Conservation (phyloP, 768 basidiomycete species). For the Tremella mesenterica region DNA sequence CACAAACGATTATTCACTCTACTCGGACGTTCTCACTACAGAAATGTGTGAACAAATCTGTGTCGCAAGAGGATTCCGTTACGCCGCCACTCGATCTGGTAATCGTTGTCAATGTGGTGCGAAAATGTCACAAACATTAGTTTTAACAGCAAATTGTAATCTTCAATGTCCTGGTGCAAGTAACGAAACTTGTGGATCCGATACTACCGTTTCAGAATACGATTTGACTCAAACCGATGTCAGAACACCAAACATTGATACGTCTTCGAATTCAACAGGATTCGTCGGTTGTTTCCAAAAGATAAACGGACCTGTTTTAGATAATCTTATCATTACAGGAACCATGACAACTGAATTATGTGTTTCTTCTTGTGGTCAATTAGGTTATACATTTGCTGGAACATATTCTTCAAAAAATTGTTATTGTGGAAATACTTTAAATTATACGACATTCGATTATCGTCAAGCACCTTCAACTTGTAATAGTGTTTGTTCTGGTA, state of each 20-base stretch:
- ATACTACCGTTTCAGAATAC: neutral
- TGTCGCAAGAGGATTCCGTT: neutral
- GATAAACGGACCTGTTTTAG: no score
- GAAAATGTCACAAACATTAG: neutral
- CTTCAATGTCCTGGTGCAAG: conserved; percentile 10
- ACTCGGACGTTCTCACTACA: conserved; percentile 35
- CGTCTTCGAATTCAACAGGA: conserved; percentile 5
- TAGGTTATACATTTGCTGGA: conserved; percentile 13
- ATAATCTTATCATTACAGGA: conserved; percentile 8
- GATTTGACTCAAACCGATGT: neutral
- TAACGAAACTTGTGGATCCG: conserved; percentile 27
- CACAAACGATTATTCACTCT: conserved; percentile 31
- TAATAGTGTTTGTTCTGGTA: conserved; percentile 65
- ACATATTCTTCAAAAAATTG: conserved; percentile 42
- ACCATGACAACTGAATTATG: conserved; percentile 18
- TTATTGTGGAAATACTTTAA: conserved; percentile 38
- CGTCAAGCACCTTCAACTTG: conserved; percentile 47
- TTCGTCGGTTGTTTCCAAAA: conserved; percentile 20
- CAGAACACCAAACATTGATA: neutral
- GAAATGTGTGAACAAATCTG: conserved; percentile 1
- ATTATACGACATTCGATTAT: conserved; percentile 21
- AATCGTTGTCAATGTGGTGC: conserved; percentile 17
- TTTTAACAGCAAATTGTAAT: neutral
- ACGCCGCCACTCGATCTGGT: neutral
- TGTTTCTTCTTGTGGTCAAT: conserved; percentile 5